These are phyloP conservation scores for Auxenochlorella pyrenoidosa DNA, from an alignment of 139 green algal genomes.

Conservation along the genomic window DNA sequence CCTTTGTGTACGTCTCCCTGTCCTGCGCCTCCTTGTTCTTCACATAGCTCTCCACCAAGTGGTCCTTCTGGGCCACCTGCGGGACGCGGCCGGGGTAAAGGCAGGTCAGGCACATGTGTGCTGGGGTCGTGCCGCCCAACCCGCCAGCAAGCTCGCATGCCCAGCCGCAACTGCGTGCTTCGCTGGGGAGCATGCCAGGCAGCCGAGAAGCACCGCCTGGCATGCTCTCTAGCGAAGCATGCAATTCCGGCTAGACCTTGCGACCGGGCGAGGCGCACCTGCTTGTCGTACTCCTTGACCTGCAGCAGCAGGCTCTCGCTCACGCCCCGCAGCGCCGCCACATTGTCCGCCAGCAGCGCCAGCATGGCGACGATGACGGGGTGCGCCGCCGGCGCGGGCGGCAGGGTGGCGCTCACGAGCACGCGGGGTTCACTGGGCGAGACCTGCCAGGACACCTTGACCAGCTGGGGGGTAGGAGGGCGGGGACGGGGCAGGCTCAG, in stretches of 20 bases:
- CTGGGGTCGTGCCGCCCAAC: no score
- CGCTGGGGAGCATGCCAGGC: no score
- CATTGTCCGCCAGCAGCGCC: conserved; percentile 14
- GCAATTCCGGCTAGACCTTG: no score
- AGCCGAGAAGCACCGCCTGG: no score
- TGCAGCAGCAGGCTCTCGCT: not conserved
- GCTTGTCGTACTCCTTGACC: not conserved
- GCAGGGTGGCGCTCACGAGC: not conserved
- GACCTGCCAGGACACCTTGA: not conserved
- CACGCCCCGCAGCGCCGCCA: not conserved
- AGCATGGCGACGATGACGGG: conserved; percentile 2
- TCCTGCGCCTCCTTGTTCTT: conserved; percentile 15
- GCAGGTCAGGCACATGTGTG: not conserved
- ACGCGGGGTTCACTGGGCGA: not conserved
- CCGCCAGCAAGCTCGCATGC: no score
- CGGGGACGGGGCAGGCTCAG: not conserved
- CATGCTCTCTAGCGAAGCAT: no score
- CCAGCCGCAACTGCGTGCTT: no score
- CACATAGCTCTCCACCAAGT: not conserved
- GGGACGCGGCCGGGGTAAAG: not conserved
- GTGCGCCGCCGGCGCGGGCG: not conserved
- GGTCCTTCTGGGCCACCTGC: conserved; percentile 1
- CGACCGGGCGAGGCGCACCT: not conserved
- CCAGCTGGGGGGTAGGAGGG: not conserved
- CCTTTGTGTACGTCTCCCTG: conserved; percentile 12